These are phyloP conservation scores for Jatropha curcas DNA, from an alignment of 345 rosid genomes.

Conservation along the genomic window DNA sequence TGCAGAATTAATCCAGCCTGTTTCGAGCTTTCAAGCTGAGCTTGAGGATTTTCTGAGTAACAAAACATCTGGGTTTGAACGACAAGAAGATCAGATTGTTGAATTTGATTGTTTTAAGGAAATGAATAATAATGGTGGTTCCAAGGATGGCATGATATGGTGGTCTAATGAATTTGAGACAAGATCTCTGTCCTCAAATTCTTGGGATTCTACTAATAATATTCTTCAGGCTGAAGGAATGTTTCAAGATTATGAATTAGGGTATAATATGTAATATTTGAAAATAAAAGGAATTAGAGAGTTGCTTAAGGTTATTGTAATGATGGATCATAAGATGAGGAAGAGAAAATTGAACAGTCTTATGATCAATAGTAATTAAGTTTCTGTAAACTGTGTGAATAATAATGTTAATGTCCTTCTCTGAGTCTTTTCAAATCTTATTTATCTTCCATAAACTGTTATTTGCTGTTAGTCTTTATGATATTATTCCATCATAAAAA, in stretches of 20 bases:
- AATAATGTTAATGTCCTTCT: conserved; percentile 34
- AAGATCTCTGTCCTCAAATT: conserved; percentile 54
- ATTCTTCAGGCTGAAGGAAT: conserved; percentile 52
- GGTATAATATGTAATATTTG: conserved; percentile 46
- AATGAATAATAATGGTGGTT: conserved; percentile 38
- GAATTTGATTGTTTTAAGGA: conserved; percentile 61
- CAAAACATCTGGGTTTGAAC: conserved; percentile 25
- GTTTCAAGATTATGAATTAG: conserved; percentile 65
- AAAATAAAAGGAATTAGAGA: not conserved
- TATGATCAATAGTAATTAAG: conserved; percentile 11
- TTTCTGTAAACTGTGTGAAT: conserved; percentile 61
- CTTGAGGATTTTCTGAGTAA: conserved; percentile 35
- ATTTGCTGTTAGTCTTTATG: too few relatives aligned
- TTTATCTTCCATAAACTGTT: not conserved
- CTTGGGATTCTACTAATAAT: conserved; percentile 63
- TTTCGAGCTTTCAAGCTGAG: conserved; percentile 38
- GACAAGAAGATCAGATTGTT: conserved; percentile 40
- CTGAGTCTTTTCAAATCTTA: not conserved
- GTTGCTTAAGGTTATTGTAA: conserved; percentile 7
- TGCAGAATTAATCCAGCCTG: conserved; percentile 11
- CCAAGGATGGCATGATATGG: conserved; percentile 52
- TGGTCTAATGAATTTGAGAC: conserved; percentile 67
- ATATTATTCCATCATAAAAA: too few relatives aligned
- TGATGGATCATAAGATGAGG: conserved; percentile 23
- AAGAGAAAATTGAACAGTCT: conserved; percentile 3